phyloP scores from a whole-genome alignment of 2,329 filamentous ascomycete species.

The Talaromyces sp. region DNA sequence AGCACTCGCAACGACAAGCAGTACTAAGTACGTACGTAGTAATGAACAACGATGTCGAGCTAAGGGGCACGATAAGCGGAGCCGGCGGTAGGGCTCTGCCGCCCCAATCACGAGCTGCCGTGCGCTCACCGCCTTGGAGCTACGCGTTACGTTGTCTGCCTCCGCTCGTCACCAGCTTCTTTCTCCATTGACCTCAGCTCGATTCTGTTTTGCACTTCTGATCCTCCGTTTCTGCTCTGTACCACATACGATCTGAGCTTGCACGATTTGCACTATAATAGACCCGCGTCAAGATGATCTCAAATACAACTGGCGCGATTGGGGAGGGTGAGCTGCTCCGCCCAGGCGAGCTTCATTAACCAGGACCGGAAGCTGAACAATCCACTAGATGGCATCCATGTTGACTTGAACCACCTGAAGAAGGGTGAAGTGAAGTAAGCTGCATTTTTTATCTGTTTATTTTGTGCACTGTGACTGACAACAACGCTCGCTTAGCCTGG shows the following conservation, averaged over 20 bases:
- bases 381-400: conserved; percentile 85
- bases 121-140: conserved; percentile 7
- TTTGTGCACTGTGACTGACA: neutral
- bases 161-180: conserved; percentile 8
- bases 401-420: conserved; percentile 98
- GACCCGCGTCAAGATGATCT: conserved; percentile 28
- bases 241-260: neutral
- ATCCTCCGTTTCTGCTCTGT: neutral
- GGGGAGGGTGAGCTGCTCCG: conserved; percentile 34
- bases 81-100: neutral
- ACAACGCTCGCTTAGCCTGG: conserved; percentile 55
- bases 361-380: neutral
- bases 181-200: neutral
- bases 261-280: neutral
- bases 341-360: neutral
- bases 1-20: too few relatives aligned
- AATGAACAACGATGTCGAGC: too few relatives aligned
- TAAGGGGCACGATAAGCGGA: neutral
- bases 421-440: conserved; percentile 97
- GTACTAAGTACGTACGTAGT: too few relatives aligned
- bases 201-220: neutral
- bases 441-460: neutral
- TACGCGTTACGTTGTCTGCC: conserved; percentile 12
- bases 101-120: conserved; percentile 6
- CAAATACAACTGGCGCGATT: conserved; percentile 38